phyloP scores from a whole-genome alignment of 208 protist species.

The Wallacemonas sp. region DNA sequence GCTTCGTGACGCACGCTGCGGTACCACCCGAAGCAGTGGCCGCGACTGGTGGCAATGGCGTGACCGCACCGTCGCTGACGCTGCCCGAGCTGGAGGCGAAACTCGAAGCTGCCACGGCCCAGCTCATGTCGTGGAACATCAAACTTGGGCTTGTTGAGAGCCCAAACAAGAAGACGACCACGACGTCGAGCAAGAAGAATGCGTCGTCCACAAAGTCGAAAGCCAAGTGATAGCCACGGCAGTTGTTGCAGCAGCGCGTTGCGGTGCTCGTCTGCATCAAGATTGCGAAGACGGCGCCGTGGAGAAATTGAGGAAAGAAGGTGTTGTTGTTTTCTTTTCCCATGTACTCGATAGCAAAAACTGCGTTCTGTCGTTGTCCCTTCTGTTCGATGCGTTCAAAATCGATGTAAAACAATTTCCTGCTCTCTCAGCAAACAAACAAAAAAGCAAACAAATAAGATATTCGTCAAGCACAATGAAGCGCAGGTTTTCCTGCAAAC shows the following conservation, averaged over 20 bases:
- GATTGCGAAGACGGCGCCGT: too few relatives aligned
- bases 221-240: not conserved
- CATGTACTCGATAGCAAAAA: not conserved
- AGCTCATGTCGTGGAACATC: constrained; percentile 32
- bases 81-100: constrained; percentile 23
- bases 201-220: not conserved
- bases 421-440: not conserved
- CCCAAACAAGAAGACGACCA: constrained; percentile 3
- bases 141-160: constrained; percentile 39
- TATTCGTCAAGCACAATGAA: too few relatives aligned
- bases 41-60: constrained; percentile 20
- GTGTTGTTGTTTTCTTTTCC: not conserved
- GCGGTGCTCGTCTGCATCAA: too few relatives aligned
- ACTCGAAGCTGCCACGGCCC: constrained; percentile 22
- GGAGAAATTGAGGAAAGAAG: too few relatives aligned
- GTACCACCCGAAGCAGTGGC: constrained; percentile 2
- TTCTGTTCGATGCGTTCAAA: too few relatives aligned
- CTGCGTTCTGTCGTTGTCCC: too few relatives aligned
- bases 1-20: constrained; percentile 57
- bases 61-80: constrained; percentile 1
- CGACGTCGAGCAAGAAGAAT: constrained; percentile 2
- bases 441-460: constrained; percentile 13
- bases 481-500: too few relatives aligned
- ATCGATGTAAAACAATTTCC: too few relatives aligned
- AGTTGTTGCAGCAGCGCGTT: too few relatives aligned